Evolutionary conservation across 345 rosid species (phyloP).

Genomic region (Eucalyptus sideroxylon): DNA sequence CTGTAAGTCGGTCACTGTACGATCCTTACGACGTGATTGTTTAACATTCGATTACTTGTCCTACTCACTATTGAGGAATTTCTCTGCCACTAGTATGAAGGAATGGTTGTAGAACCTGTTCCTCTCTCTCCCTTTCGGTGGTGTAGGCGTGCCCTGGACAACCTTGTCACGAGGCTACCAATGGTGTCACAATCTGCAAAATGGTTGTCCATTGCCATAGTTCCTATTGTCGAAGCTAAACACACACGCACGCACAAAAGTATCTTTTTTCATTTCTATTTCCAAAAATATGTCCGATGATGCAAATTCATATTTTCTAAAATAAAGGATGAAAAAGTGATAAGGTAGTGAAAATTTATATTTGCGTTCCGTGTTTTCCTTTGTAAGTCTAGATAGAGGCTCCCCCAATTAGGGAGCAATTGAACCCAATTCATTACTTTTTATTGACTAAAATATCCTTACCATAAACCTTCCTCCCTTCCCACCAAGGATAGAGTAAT

Average conservation of each 20-base stretch:
- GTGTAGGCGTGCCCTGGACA: not conserved
- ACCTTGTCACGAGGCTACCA: not conserved
- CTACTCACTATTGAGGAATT: not conserved
- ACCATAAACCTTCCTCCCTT: too few species aligned
- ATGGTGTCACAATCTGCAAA: not conserved
- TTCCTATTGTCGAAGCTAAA: not conserved
- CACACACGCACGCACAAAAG: not conserved
- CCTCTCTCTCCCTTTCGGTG: not conserved
- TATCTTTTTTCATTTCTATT: not conserved
- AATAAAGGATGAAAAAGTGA: not conserved
- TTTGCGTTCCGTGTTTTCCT: too few species aligned
- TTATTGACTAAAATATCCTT: too few species aligned
- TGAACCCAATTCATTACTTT: too few species aligned
- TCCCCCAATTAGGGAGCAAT: too few species aligned
- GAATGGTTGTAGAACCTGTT: not conserved
- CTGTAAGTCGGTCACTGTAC: accelerated
- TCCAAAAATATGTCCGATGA: too few species aligned
- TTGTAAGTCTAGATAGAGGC: too few species aligned
- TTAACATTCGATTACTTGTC: too few species aligned
- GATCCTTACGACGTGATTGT: accelerated
- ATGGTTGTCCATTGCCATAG: not conserved
- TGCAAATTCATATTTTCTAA: too few species aligned
- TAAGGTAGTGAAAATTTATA: too few species aligned
- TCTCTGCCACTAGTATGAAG: not conserved
- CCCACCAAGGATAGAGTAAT: too few species aligned